Evolutionary conservation across 1,284 basidiomycete genomes (phyloP), one percentile per base, ranked within the genome.

Genomic region (Rhodotorula glutinis): DNA sequence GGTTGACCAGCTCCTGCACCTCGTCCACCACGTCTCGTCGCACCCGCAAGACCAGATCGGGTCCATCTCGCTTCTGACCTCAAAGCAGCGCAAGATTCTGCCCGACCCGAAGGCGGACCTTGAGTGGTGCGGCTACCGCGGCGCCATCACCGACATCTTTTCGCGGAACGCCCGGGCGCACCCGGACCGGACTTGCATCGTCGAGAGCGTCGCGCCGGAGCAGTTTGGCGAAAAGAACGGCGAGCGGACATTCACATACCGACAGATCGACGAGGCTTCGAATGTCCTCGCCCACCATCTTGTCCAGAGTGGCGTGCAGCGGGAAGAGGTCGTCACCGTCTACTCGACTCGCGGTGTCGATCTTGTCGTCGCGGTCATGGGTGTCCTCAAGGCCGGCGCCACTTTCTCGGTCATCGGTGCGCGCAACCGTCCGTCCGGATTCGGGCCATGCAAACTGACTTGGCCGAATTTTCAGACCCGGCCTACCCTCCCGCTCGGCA

Each of bases 291-390:
- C 96, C 0, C 95, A 98, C 77, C 87, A 96, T 74, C 84, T 99
- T 60, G 80, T 98, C 60, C 85, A 88, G 75, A 86, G 85, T 23
- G 95, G 95, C 19, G 82, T 98, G 19, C 84, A 95, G 79, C 83
- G 92, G 38, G 95, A 95, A 74, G 96, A 99, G 75, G 93, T 98
- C 27, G 93, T 98, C 63, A 98, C 96, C 86, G 90, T 98, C n/a
- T 99, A 98, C 77, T 96, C 96, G 0, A 88, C 97, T 75, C 87
- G 96, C 55, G 92, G 91, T 73, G 94, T 97, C 52, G 95, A 99
- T 78, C 87, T 99, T 58, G 92, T 97, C 11, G 90, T 98, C 9
- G 95, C 95, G 25, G 93, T 98, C 9, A 90, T 99, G 87, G 96
- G 91, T 58, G 88, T 96, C 44, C 85, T 98, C 75, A 98, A 98